Evolutionary conservation across 1,284 basidiomycete species (phyloP), one percentile per base, ranked within the genome.

Genomic region (Boletellus deceptivus): DNA sequence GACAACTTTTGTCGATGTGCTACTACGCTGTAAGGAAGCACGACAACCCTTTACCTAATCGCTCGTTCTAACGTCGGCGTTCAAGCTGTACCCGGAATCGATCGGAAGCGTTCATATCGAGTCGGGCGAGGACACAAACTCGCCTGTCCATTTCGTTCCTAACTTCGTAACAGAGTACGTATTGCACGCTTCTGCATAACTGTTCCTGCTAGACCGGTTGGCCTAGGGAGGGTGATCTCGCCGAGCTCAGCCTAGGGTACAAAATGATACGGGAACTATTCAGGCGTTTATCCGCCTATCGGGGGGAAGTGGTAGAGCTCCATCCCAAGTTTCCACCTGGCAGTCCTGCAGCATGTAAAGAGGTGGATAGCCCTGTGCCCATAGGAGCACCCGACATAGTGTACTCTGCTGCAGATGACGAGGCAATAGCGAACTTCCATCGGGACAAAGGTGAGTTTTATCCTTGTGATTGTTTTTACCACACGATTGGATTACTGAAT

Each of bases 261-360:
- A 60, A 60, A 20, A 52, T 47, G 43, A 10, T 41, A 9, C 61
- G 59, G 2, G 59, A 60, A 40, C 48, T 47, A 3, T 2, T 24
- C 25, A 38, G 85, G 17, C 77, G 83, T 2, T 77, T 86, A 75
- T 67, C 71, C 0, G 63, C 64, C 25, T 86, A 76, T 64, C 73
- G 78, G 2, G 84, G 84, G 5, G 84, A 85, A 54, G 62, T 73
- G 3, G 44, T 59, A 0, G 48, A 58, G 2, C 59, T 58, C 13
- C 78, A 85, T 56, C 84, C 85, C 0, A 47, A 53, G 6, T 86
- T 86, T 61, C 57, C 74, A 3, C 54, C 63, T 1, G 72, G 66
- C 3, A 80, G 80, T 45, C 50, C 65, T 1, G 83, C 29, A 13
- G 9, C 9, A 13, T 31, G 29, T 31, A 31, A 11, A 31, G 29